Evolutionary conservation across 2,329 filamentous ascomycete species (phyloP).

Genomic region (Xylariaceae sp.): DNA sequence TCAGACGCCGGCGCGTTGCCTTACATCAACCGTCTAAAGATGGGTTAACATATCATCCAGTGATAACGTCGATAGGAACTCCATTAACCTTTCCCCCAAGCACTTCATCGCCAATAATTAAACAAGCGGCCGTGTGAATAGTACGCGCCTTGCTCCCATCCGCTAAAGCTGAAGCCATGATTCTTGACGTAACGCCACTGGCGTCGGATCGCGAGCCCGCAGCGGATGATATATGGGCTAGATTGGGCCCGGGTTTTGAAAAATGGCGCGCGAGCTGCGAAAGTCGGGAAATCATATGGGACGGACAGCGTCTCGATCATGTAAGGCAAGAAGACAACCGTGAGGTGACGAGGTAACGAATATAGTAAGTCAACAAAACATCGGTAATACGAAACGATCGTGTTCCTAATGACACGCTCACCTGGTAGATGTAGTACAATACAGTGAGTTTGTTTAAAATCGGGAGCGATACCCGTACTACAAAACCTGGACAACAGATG

Average conservation of each 20-base stretch:
- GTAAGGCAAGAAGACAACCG: neutral
- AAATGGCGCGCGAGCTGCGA: conserved; percentile 77
- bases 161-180: conserved; percentile 56
- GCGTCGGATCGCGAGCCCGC: conserved; percentile 37
- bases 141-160: conserved; percentile 66
- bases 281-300: conserved; percentile 76
- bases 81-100: conserved; percentile 83
- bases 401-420: too few relatives aligned
- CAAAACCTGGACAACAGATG: too few relatives aligned
- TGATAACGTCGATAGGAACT: neutral
- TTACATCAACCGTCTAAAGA: conserved; percentile 42
- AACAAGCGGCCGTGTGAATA: conserved; percentile 87
- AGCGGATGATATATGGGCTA: conserved; percentile 55
- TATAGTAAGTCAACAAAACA: too few relatives aligned
- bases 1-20: neutral
- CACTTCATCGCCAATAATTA: conserved; percentile 98
- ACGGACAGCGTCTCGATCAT: neutral
- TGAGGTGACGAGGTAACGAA: neutral
- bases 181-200: conserved; percentile 39
- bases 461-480: too few relatives aligned
- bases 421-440: too few relatives aligned
- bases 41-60: conserved; percentile 15
- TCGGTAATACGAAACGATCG: too few relatives aligned
- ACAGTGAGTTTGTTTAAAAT: too few relatives aligned
- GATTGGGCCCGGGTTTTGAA: conserved; percentile 65